Percentiles rank a stretch among this genome's conserved stretches.
Evolutionary conservation across 2,329 filamentous ascomycete genomes (phyloP).

Genomic region (Colletotrichum camelliae): DNA sequence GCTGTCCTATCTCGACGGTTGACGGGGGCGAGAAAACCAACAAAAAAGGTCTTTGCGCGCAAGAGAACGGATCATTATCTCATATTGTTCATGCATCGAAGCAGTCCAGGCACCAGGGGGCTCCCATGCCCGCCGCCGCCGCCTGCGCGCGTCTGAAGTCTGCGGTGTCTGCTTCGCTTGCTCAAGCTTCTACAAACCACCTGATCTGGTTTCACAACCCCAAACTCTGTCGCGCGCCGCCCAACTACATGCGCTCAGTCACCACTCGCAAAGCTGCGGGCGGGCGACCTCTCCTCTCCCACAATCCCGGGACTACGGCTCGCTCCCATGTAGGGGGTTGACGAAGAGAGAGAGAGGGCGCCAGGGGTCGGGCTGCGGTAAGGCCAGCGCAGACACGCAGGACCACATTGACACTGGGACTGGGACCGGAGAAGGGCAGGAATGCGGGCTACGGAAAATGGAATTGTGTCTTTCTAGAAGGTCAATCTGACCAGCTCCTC

Average conservation of each 20-base stretch:
- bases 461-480: conserved; percentile 18
- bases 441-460: background rate
- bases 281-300: background rate
- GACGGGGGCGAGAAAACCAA: background rate
- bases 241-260: background rate
- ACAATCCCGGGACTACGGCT: background rate
- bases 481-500: background rate
- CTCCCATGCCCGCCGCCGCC: background rate
- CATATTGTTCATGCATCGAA: conserved; percentile 1
- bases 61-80: background rate
- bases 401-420: background rate
- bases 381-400: background rate
- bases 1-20: background rate
- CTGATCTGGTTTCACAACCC: conserved; percentile 17
- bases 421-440: background rate
- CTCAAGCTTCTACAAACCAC: background rate
- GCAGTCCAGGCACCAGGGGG: background rate
- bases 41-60: background rate
- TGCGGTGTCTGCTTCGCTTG: background rate
- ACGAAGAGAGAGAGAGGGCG: background rate
- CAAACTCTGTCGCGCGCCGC: conserved; percentile 4
- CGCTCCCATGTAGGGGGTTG: background rate
- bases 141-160: background rate
- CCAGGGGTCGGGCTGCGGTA: background rate
- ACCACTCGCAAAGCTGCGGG: background rate